These are phyloP conservation scores for Fusarium longipes DNA, from an alignment of 2,329 filamentous ascomycete genomes.

Conservation along the genomic window DNA sequence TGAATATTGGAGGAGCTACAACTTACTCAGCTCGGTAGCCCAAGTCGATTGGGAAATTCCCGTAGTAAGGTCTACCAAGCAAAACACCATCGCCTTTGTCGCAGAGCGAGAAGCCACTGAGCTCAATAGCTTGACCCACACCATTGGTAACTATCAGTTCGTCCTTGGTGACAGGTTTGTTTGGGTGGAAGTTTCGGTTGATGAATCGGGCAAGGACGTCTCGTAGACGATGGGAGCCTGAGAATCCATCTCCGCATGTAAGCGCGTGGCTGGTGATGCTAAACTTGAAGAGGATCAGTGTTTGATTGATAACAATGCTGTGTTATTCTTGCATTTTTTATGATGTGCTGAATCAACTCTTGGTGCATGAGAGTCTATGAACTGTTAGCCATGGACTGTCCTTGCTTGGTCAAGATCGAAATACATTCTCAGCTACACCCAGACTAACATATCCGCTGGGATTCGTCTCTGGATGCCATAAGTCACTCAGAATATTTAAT, in stretches of 20 bases:
- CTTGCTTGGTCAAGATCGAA: fast-evolving
- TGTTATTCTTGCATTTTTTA: fast-evolving
- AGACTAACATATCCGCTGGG: background rate
- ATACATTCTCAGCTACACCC: background rate
- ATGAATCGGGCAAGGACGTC: background rate
- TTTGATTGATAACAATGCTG: fast-evolving
- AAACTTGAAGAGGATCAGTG: background rate
- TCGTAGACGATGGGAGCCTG: background rate
- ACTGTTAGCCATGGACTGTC: fast-evolving
- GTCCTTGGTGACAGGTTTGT: background rate
- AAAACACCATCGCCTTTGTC: background rate
- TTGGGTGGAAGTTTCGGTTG: background rate
- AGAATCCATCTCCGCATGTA: background rate
- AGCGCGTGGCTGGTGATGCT: background rate
- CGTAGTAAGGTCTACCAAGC: background rate
- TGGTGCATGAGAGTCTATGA: background rate
- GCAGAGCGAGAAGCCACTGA: background rate
- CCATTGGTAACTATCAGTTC: background rate
- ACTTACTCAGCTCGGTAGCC: background rate
- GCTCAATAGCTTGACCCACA: background rate
- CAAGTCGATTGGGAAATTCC: background rate
- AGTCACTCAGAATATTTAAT: background rate
- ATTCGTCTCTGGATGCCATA: background rate
- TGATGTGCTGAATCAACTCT: background rate
- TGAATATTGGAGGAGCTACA: fast-evolving